Base-by-base conservation (phyloP, 192 early-diverging fungal genomes). In the Spizellomyces punctatus region DNA sequence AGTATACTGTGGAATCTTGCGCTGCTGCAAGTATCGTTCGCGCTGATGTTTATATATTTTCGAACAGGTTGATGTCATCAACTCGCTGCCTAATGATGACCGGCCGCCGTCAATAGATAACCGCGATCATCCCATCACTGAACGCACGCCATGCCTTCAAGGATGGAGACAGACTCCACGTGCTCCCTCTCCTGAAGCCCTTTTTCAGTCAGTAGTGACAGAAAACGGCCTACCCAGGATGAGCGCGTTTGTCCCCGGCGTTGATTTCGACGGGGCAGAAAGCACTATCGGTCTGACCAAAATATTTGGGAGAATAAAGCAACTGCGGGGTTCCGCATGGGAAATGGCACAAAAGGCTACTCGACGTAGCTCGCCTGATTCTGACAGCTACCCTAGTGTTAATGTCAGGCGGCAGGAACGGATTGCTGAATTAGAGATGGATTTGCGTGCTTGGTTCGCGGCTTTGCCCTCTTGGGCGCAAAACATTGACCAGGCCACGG, bases 231-330 rank as follows among this genome's bases (percentile, higher is more conserved):
- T 74, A 10, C 72, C 72, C 2, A 12, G 57, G 10, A 36, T 74
- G 42, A 36, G 22, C 14, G 64, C 72, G 14, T 74, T 74, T 48
- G 65, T 60, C 4, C 72, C 72, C 19, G 63, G 59, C 22, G 47
- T 47, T 8, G 72, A 74, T 52, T 67, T 74, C n/a, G 72, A 74
- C 43, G 17, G 46, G 0, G 58, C 65, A n/a, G 72, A 74, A 14
- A 10, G n/a, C 55, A 74, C 58, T 27, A 54, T 54, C 4, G 17
- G 64, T 10, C 58, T 74, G 57, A 60, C 64, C 9, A 56, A 48
- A 47, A 12, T 74, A 14, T 66, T 59, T 41, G 57, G 45, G 42
- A n/a, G 47, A 19, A 66, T 66, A 10, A 66, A 65, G 21, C 41
- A 22, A 27, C 36, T 63, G 21, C n/a, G 71, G 19, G 71, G 71